Percentiles rank a stretch among this genome's conserved stretches.
Conservation (phyloP, 2,329 filamentous ascomycete genomes). For the Cladosporium sphaerospermum region DNA sequence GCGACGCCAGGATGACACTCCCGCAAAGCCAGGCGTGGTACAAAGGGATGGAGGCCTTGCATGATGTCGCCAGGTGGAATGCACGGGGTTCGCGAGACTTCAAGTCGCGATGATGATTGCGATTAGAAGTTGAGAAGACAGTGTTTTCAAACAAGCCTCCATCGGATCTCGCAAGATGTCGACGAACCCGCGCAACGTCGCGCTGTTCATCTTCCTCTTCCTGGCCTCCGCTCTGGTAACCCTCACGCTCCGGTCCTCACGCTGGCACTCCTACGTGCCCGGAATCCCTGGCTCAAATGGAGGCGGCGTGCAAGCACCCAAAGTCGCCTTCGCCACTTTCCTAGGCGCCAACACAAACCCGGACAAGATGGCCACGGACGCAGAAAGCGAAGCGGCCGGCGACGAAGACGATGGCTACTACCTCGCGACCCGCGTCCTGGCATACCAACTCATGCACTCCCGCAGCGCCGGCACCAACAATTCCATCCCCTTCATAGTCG, state of each 20-base stretch:
- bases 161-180: not conserved
- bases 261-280: slow-evolving; percentile 18
- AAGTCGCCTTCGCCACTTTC: slow-evolving; percentile 35
- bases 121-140: too few species aligned
- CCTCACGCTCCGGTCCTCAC: slow-evolving; percentile 21
- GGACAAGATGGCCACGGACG: slow-evolving; percentile 16
- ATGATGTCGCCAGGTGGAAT: too few species aligned
- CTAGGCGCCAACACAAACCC: slow-evolving; percentile 25
- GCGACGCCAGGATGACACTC: too few species aligned
- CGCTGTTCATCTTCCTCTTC: slow-evolving; percentile 30
- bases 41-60: too few species aligned
- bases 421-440: slow-evolving; percentile 29
- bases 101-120: too few species aligned
- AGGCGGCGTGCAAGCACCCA: slow-evolving; percentile 19
- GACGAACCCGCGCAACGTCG: slow-evolving; percentile 24
- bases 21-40: too few species aligned
- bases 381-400: slow-evolving; percentile 20
- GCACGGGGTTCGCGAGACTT: too few species aligned
- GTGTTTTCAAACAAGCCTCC: too few species aligned
- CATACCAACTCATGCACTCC: slow-evolving; percentile 35
- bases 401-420: slow-evolving; percentile 33
- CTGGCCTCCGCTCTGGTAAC: slow-evolving; percentile 30
- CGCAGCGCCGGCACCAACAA: slow-evolving; percentile 28
- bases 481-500: slow-evolving; percentile 34
- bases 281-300: slow-evolving; percentile 5